Base-by-base conservation (phyloP, 768 basidiomycete genomes). In the Heimioporus sp. region DNA sequence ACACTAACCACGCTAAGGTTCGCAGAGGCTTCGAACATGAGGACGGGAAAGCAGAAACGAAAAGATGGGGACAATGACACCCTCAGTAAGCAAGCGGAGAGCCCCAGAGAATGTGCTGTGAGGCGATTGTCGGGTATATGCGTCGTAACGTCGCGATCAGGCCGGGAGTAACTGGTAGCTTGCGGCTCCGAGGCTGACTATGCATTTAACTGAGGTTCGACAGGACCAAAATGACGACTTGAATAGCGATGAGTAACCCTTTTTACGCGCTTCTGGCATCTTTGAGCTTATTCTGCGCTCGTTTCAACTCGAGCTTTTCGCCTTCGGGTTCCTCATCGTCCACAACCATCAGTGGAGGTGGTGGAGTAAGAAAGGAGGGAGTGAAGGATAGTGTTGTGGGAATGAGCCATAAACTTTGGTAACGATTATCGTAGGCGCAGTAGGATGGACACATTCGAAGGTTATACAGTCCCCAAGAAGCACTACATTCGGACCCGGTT, bases 21-120 rank as follows among this genome's bases (percentile, higher is more conserved):
- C 60, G 75, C 78, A 36, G 87, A 86, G 16, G 90, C 84, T 54
- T 88, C 79, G 65, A 81, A 87, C 50, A 96, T 78, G 15, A 98
- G n/a, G 80, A 9, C 78, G 79, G 10, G 92, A 90, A 60, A 97
- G 84, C 56, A 94, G 79, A 75, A 79, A 92, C 2, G 96, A 94
- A 77, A 98, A 99, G 41, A 98, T 52, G 3, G 97, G 96, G 0
- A 92, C 96, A 75, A 89, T 83, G 4, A 89, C 80, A 19, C 97
- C 96, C 83, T 87, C 48, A 80, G 68, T 38, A 92, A 56, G 51
- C 86, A 86, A n/a, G 80, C 63, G 51, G 84, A 3, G 21, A 96
- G 73, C 15, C 94, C 94, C 83, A 60, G 53, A 97, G 68, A 39
- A 90, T 56, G 5, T 76, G 75, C 62, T 95, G 97, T 64, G 79